Base-by-base conservation (phyloP, 2,329 filamentous ascomycete genomes). In the Hypoxylon sp. region DNA sequence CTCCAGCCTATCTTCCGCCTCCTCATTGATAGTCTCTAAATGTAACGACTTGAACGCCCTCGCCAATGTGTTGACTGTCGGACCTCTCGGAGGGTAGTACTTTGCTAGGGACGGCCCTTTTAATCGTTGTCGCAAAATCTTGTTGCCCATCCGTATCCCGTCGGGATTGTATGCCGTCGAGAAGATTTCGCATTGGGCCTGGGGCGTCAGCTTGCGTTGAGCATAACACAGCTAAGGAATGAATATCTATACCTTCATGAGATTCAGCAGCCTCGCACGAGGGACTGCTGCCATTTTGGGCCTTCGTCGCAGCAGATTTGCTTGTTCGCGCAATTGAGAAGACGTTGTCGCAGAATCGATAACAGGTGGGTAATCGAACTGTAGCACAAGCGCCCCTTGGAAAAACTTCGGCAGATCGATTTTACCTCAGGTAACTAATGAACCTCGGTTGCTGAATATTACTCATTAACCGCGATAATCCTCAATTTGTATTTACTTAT, bases 171-270 rank as follows among this genome's bases (percentile, higher is more conserved):
- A 98, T 55, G 90, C 94, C 52, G 91, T 92, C 75, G 90, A 90
- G 84, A 98, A 99, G 82, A 98, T 88, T 78, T 90, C 88, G 85
- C 93, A 97, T 90, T 94, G 93, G 76, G 87, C 87, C 94, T 97
- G 73, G 42, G 9, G 48, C 20, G 42, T 71, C 18, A 70, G 67
- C 30, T 50, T 55, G 12, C 36, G 66, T 40, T 68, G 64, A 8
- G 14, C 12, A 16, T 40, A n/a, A 16, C 40, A 71, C 30, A 64
- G 36, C 8, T 26, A 24, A 22, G n/a, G 2, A 11, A 24, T 22
- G 36, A 0, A 28, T 2, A 0, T 2, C 36, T 72, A 46, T 80
- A 93, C 93, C 90, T 93, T 93, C 83, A 95, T 87, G 68, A 97
- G 86, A 76, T 93, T 91, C 70, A 90, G 75, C 68, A 90, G 71